Base-by-base conservation (phyloP, 2,329 filamentous ascomycete genomes). In the Teratosphaeriaceae sp. region DNA sequence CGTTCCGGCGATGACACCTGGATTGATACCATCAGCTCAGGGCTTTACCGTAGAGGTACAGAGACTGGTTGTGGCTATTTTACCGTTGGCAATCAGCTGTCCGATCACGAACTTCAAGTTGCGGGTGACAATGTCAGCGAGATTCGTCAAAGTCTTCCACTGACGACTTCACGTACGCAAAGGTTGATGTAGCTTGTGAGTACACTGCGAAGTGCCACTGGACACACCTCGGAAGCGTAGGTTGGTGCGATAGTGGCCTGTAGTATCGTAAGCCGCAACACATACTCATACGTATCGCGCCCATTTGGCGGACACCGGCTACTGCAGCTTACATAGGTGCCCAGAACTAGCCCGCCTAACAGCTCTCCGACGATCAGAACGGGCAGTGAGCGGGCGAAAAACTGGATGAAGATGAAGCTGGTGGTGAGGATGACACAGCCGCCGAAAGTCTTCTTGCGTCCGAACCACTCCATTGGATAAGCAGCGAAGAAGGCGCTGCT, bases 221-320 rank as follows among this genome's bases (percentile, higher is more conserved):
- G 79, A 29, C 75, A 78, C 5, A 82, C 74, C 57, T 85, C 82
- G 43, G 78, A 80, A 19, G 80, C 81, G 54, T 85, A 85, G 24
- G 81, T 80, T 47, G 78, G 67, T 12, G 67, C 65, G 23, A 70
- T n/a, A n/a, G n/a, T n/a, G n/a, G n/a, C n/a, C n/a, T n/a, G n/a
- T n/a, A n/a, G n/a, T n/a, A n/a, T n/a, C n/a, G n/a, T n/a, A n/a
- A n/a, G n/a, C n/a, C n/a, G n/a, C n/a, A n/a, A n/a, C n/a, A n/a
- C n/a, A n/a, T n/a, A n/a, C n/a, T n/a, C n/a, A n/a, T n/a, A n/a
- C n/a, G n/a, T n/a, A n/a, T n/a, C n/a, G n/a, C n/a, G n/a, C n/a
- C n/a, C n/a, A n/a, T n/a, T n/a, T n/a, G n/a, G n/a, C n/a, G n/a
- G n/a, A n/a, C n/a, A n/a, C n/a, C n/a, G n/a, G n/a, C n/a, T n/a